Evolutionary conservation across 305 asterid species (phyloP).

Genomic region (Fraxinus ornus): DNA sequence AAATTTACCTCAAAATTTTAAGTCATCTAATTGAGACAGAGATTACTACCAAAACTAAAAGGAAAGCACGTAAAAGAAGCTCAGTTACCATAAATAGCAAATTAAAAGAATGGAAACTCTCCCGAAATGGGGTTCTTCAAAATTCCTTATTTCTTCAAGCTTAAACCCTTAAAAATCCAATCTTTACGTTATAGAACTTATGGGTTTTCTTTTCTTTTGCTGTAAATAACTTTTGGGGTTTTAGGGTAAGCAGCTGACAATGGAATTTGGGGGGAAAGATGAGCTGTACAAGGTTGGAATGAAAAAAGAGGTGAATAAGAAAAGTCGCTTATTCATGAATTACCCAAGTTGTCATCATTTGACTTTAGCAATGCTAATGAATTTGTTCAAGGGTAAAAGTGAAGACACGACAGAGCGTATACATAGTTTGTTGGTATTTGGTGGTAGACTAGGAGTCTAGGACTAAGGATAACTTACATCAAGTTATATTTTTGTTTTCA

Average conservation of each 20-base stretch:
- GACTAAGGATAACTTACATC: background rate
- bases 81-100: background rate
- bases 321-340: conserved; percentile 19
- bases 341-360: conserved; percentile 38
- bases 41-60: background rate
- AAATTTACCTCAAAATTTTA: background rate
- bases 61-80: background rate
- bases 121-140: conserved; percentile 20
- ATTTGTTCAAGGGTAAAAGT: conserved; percentile 23
- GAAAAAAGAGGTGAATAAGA: conserved; percentile 37
- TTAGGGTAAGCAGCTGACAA: conserved; percentile 32
- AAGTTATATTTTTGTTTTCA: background rate
- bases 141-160: conserved; percentile 14
- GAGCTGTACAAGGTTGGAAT: conserved; percentile 29
- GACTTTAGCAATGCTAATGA: background rate
- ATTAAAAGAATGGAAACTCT: conserved; percentile 17
- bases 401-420: conserved; percentile 19
- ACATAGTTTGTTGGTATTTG: conserved; percentile 40
- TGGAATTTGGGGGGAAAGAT: conserved; percentile 14
- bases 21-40: background rate
- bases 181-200: conserved; percentile 14
- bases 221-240: background rate
- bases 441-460: background rate
- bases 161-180: background rate
- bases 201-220: background rate